Evolutionary conservation across 768 basidiomycete genomes (phyloP).

Genomic region (Mycena maculata): DNA sequence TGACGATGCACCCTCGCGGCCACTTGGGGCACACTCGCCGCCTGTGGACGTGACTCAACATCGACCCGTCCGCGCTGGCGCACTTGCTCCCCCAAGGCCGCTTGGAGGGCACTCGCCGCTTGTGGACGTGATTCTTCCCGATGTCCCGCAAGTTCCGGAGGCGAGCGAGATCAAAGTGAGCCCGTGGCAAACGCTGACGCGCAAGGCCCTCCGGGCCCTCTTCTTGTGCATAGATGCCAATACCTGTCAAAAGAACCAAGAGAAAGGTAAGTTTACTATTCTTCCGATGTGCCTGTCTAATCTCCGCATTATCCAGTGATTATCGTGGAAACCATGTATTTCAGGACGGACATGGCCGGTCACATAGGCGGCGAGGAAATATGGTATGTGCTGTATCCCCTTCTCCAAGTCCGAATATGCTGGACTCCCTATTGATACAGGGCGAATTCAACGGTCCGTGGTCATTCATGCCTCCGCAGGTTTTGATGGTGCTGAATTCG

Average conservation of each 20-base stretch:
- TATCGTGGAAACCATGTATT: conserved; percentile 16
- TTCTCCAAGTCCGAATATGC: too few species aligned
- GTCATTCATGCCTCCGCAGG: not conserved
- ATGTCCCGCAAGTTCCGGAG: not conserved
- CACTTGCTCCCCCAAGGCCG: too few species aligned
- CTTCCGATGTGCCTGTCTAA: not conserved
- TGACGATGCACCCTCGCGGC: too few species aligned
- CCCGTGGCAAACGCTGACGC: conserved; percentile 3
- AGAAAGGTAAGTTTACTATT: not conserved
- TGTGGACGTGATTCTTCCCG: not conserved
- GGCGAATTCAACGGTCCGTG: conserved; percentile 7
- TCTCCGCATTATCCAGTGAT: not conserved
- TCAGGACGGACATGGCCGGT: conserved; percentile 3
- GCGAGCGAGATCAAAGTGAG: not conserved
- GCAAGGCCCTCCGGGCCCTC: not conserved
- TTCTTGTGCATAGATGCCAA: not conserved
- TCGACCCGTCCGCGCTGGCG: too few species aligned
- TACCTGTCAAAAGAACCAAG: not conserved
- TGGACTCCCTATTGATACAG: not conserved
- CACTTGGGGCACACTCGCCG: too few species aligned
- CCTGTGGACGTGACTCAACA: too few species aligned
- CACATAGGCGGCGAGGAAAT: conserved; percentile 19
- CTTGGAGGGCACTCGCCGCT: too few species aligned
- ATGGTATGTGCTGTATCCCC: not conserved
- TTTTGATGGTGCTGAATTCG: not conserved